Base-by-base conservation (phyloP, 163 green algal genomes). In the Scenedesmus sp. region DNA sequence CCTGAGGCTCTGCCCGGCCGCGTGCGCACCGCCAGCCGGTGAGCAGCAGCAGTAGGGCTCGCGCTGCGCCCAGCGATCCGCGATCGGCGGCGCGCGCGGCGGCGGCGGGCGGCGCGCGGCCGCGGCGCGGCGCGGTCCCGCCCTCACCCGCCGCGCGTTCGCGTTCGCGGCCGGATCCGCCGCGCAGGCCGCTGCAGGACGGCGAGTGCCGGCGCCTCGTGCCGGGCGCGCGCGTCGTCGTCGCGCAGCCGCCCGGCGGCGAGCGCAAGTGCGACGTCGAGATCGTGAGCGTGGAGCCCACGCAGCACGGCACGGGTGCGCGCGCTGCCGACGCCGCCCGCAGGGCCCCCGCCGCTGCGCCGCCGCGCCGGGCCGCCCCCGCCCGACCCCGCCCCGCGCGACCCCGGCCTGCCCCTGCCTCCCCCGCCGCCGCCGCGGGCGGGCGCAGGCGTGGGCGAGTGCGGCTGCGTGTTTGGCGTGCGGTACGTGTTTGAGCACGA, bases 181-280 rank as follows among this genome's bases (percentile, higher is more conserved):
- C n/a, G 22, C 29, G 51, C 31, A 76, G 67, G 67, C 67, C 67
- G 36, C 50, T 76, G 29, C 67, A 76, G 51, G 67, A 76, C 36
- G 31, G 56, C 39, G 67, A 76, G 20, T 76, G 67, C 51, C 51
- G 50, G 31, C 63, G 51, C 33, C 47, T 76, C 50, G 50, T 65
- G 51, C 67, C 67, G 7, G 67, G 67, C 44, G 26, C 51, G 5
- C 50, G 67, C 28, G 67, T 76, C 15, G 67, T 62, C 26, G 67
- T 76, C 33, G 64, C 64, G 33, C 53, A 51, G 67, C 67, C 67
- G 0, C 24, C 24, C 22, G 39, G 29, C 13, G 33, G 50, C 14
- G 67, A 76, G 50, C 48, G 53, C 22, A 76, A 76, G 67, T 76
- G 64, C 29, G 63, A 54, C 17, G 67, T 65, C 39, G 67, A 50